Base-by-base conservation (phyloP, 2,329 filamentous ascomycete species). In the Thermothelomyces thermophilus region DNA sequence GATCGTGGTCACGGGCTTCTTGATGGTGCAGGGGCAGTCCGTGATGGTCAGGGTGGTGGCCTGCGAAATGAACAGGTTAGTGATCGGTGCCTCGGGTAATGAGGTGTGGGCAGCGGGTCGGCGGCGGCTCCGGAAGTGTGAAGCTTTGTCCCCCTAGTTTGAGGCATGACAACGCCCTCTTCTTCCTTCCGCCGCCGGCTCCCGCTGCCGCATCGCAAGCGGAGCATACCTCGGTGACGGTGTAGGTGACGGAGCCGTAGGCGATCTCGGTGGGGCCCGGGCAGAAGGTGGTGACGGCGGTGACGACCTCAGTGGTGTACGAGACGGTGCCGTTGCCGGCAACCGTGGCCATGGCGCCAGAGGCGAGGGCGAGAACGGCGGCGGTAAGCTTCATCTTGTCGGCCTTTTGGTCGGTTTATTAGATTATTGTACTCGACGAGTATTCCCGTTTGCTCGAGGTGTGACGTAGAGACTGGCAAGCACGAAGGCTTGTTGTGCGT, bases 231-330 rank as follows among this genome's bases (percentile, higher is more conserved):
- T 76, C 72, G 58, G 82, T 82, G 70, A 88, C 73, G 61, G 77
- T 84, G 76, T 85, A 86, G 70, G 83, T 86, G 67, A 76, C 73
- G 69, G 69, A 73, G 65, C 75, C 77, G 71, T 84, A 74, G 63
- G 76, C 78, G 68, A 87, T 69, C 61, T 73, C 68, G 61, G 84
- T 87, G 58, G 84, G 67, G 59, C 64, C 73, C 19, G 85, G 83
- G 80, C 86, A 89, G 80, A 76, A 87, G 65, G 84, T 89, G 70
- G 77, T 82, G 73, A 79, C 79, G 51, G 72, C 69, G 51, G 80
- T 82, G 57, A 87, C 77, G 58, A 81, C 72, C 74, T 84, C 79
- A 60, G 83, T 87, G 70, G 74, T 75, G 69, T 78, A 79, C 65
- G 71, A 73, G 59, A 72, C 73, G 65, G 72, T 73, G 59, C 71